Evolutionary conservation across 176 grass and related monocot genomes (phyloP), one percentile per base, ranked within the genome.

Genomic region (Zoysia japonica): DNA sequence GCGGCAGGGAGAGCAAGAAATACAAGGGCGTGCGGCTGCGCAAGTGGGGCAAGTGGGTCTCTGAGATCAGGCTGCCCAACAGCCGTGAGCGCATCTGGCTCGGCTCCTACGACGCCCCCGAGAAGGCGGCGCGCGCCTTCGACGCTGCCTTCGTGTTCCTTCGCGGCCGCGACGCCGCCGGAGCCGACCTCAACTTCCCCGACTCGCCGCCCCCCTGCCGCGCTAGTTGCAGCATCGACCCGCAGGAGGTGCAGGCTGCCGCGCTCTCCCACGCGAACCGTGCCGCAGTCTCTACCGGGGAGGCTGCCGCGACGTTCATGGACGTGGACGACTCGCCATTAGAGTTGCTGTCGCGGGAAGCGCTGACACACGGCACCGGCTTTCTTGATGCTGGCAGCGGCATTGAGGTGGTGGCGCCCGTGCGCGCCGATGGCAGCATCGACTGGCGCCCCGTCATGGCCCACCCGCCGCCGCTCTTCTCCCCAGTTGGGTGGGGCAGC

Each of bases 41-140:
- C 37, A 98, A 98, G 88, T 98, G 95, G 95, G 95, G 95, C 78
- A 98, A 98, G 86, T 98, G 95, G 95, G 95, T 98, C 48, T 93
- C 95, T 39, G 95, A 98, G 88, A 94, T 98, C 72, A 83, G 95
- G 50, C 88, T 93, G 50, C 91, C 91, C 67, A 93, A 93, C 82
- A 93, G 91, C 85, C 91, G 91, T 38, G 91, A 93, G 70, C 91
- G 91, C 73, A 93, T 93, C 43, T 93, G 91, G 91, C 85, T 93
- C 2, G 88, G 91, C 59, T 93, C 91, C 46, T 91, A 93, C 63
- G 91, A 93, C 82, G 46, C 88, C 7, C 91, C 91, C 10, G 91
- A 93, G 57, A 91, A 93, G 78, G 91, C 91, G 5, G 91, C 91
- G 16, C 88, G 91, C 16, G 91, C 91, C 9, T 93, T 93, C 80